Evolutionary conservation across 495 filamentous ascomycete species (phyloP).

Genomic region (Rostrohypoxylon terebratum): DNA sequence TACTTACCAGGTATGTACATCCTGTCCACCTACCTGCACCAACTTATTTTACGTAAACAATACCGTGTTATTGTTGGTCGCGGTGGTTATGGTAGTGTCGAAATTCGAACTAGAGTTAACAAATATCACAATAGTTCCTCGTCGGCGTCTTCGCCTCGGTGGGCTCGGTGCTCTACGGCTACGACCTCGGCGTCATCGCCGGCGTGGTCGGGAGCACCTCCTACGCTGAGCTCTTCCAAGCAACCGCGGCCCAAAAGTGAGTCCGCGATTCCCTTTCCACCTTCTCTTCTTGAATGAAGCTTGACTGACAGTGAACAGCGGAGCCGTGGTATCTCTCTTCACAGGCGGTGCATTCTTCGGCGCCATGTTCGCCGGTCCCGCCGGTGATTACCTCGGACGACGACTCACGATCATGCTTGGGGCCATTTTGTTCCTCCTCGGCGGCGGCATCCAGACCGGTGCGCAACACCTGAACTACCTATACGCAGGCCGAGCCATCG

Average conservation of each 20-base stretch:
- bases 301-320: constrained; percentile 52
- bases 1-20: constrained; percentile 47
- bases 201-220: constrained; percentile 66
- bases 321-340: constrained; percentile 76
- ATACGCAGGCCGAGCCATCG: constrained; percentile 55
- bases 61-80: neutral
- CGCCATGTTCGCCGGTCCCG: constrained; percentile 62
- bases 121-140: constrained; percentile 59
- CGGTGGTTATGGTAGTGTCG: neutral
- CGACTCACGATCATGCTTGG: constrained; percentile 58
- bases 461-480: constrained; percentile 52
- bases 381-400: constrained; percentile 59
- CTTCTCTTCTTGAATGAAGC: neutral
- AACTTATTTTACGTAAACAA: neutral
- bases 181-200: constrained; percentile 68
- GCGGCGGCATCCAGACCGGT: constrained; percentile 56
- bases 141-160: constrained; percentile 72
- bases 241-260: constrained; percentile 67
- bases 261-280: constrained; percentile 23
- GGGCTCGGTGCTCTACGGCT: constrained; percentile 71
- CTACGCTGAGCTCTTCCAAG: constrained; percentile 63
- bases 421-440: constrained; percentile 55
- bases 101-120: neutral
- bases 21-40: neutral
- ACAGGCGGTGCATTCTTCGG: constrained; percentile 72